These are phyloP conservation scores for Xylaria sp. DNA, from an alignment of 2,329 filamentous ascomycete genomes.

Conservation along the genomic window DNA sequence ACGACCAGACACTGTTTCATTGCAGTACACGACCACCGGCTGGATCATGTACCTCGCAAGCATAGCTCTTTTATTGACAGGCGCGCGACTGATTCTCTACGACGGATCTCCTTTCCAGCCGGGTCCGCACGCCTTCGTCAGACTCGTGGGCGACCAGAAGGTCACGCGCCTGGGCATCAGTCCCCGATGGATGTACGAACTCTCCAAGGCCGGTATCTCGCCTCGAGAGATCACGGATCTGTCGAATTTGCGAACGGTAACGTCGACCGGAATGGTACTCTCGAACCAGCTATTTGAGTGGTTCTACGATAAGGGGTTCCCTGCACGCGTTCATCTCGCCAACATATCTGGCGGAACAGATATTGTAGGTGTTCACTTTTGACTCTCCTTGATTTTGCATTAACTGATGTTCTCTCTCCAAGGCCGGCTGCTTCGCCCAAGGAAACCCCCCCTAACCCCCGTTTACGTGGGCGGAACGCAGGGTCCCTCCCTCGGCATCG, in stretches of 20 bases:
- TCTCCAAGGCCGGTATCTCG: constrained; percentile 57
- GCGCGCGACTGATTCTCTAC: constrained; percentile 64
- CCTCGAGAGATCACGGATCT: constrained; percentile 61
- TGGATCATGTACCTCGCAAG: constrained; percentile 84
- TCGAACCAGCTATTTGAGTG: constrained; percentile 73
- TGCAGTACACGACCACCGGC: constrained; percentile 63
- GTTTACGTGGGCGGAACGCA: constrained; percentile 55
- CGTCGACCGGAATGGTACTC: constrained; percentile 76
- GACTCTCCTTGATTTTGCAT: neutral
- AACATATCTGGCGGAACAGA: constrained; percentile 79
- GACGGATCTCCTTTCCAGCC: constrained; percentile 78
- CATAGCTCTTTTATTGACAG: constrained; percentile 54
- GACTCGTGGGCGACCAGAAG: constrained; percentile 55
- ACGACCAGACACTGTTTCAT: constrained; percentile 36
- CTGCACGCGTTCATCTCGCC: constrained; percentile 56
- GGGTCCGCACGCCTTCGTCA: constrained; percentile 57
- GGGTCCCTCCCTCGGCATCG: constrained; percentile 45
- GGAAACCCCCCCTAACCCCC: constrained; percentile 66
- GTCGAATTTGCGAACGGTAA: constrained; percentile 54
- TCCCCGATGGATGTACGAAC: constrained; percentile 69
- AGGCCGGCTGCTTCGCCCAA: constrained; percentile 55
- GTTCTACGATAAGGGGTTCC: constrained; percentile 69
- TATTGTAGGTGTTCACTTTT: constrained; percentile 45
- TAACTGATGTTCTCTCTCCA: constrained; percentile 14
- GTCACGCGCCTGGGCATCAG: constrained; percentile 72